Conservation (phyloP, 768 basidiomycete genomes). For the Tulasnella sp. region DNA sequence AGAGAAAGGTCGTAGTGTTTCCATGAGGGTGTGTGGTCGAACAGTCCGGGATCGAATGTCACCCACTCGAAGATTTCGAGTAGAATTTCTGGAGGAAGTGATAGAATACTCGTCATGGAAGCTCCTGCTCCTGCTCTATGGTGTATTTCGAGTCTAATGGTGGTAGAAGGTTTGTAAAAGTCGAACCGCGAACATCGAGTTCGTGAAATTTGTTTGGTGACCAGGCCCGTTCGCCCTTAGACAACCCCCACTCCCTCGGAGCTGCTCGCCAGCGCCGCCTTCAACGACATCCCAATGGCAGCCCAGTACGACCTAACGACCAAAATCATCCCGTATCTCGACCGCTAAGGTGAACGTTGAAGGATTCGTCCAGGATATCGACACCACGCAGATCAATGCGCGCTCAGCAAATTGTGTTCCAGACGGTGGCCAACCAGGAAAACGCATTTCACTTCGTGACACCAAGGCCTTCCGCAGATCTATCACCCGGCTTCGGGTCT, state of each 20-base stretch:
- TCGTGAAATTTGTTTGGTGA: not conserved
- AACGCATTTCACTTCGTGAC: too few species aligned
- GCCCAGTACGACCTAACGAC: slow-evolving; percentile 87
- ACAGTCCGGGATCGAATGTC: not conserved
- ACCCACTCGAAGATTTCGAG: not conserved
- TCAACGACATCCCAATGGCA: slow-evolving; percentile 27
- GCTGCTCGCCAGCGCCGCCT: not conserved
- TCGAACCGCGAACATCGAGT: not conserved
- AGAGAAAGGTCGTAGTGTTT: not conserved
- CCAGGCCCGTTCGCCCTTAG: not conserved
- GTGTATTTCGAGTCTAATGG: not conserved
- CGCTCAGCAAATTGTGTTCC: too few species aligned
- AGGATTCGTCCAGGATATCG: too few species aligned
- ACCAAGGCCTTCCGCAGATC: too few species aligned
- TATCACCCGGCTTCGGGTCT: too few species aligned
- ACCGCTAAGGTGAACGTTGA: too few species aligned
- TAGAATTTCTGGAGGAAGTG: not conserved
- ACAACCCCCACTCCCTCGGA: not conserved
- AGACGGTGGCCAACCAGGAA: too few species aligned
- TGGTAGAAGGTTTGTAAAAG: not conserved
- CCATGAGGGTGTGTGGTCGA: not conserved
- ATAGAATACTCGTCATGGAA: not conserved
- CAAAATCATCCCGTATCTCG: slow-evolving; percentile 84
- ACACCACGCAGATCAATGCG: too few species aligned
- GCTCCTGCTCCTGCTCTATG: not conserved